A percentile compares a stretch with the other conserved stretches of the same genome.
Conservation (phyloP, 345 rosid genomes). For the Syzygium grande region DNA sequence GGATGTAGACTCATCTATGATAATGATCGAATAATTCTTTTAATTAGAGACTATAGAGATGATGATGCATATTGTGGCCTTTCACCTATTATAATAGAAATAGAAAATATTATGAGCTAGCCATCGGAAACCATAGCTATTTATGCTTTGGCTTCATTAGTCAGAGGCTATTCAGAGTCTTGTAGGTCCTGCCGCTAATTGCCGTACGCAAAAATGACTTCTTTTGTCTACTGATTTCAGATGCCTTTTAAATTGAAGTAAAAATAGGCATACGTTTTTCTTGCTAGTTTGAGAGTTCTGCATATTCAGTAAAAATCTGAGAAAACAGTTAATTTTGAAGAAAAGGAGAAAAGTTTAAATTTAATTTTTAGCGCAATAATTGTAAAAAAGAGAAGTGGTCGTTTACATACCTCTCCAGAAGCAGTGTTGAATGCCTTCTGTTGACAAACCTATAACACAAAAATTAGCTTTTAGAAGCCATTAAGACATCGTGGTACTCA, state of each 20-base stretch:
- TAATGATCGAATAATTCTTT: neutral
- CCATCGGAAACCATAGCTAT: neutral
- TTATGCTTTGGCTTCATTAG: neutral
- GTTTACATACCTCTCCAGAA: constrained; percentile 79
- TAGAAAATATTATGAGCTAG: neutral
- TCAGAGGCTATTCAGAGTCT: neutral
- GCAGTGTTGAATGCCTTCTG: constrained; percentile 78
- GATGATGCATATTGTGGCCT: neutral
- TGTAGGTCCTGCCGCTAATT: neutral
- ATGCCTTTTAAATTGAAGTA: neutral
- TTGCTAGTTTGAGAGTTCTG: neutral
- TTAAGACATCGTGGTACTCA: neutral
- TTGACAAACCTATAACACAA: constrained; percentile 51
- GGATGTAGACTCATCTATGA: neutral
- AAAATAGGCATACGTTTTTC: neutral
- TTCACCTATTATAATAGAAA: neutral
- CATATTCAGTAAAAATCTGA: neutral
- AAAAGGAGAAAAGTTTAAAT: neutral
- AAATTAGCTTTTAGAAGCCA: constrained; percentile 1
- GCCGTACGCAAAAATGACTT: neutral
- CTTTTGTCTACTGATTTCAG: neutral
- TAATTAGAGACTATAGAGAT: neutral
- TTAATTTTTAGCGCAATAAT: neutral
- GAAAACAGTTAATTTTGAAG: neutral
- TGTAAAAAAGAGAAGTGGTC: neutral